Conservation (phyloP, 208 protist genomes). For the Crithidia mellificae region DNA sequence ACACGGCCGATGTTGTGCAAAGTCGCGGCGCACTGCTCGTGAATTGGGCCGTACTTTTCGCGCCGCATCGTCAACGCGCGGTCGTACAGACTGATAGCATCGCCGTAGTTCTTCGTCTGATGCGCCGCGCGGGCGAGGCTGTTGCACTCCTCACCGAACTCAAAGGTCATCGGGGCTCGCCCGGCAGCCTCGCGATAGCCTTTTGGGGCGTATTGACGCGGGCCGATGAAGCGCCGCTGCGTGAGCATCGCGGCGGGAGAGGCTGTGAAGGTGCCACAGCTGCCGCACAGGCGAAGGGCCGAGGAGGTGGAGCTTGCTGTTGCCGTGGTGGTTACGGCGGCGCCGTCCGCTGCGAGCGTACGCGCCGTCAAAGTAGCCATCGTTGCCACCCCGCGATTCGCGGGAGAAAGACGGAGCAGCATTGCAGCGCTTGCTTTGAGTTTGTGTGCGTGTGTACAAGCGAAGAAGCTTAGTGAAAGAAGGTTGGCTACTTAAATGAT, state of each 20-base stretch:
- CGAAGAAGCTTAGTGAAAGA: too few species aligned
- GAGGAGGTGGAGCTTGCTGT: not conserved
- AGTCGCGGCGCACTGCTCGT: constrained; percentile 80
- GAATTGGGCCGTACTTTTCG: constrained; percentile 84
- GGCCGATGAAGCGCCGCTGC: constrained; percentile 63
- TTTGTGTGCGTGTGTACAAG: not conserved
- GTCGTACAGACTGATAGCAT: constrained; percentile 88
- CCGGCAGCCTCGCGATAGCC: constrained; percentile 83
- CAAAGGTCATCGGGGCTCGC: constrained; percentile 81
- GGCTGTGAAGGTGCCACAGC: not conserved
- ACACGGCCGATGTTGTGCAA: constrained; percentile 87
- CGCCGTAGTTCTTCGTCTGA: constrained; percentile 88
- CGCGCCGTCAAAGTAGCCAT: not conserved
- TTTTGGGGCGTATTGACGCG: constrained; percentile 82
- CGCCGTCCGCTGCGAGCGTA: not conserved
- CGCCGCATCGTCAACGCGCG: constrained; percentile 77
- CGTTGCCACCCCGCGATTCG: not conserved
- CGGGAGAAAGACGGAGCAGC: not conserved
- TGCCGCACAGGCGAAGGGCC: constrained; percentile 9
- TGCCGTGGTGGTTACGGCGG: not conserved
- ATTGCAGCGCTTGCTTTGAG: too few species aligned
- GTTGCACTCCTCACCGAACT: constrained; percentile 89
- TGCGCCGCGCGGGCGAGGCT: constrained; percentile 77
- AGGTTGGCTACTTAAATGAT: too few species aligned
- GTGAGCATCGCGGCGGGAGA: constrained; percentile 1